phyloP scores from a whole-genome alignment of 2,329 filamentous ascomycete genomes.

The Monosporascus sp. region DNA sequence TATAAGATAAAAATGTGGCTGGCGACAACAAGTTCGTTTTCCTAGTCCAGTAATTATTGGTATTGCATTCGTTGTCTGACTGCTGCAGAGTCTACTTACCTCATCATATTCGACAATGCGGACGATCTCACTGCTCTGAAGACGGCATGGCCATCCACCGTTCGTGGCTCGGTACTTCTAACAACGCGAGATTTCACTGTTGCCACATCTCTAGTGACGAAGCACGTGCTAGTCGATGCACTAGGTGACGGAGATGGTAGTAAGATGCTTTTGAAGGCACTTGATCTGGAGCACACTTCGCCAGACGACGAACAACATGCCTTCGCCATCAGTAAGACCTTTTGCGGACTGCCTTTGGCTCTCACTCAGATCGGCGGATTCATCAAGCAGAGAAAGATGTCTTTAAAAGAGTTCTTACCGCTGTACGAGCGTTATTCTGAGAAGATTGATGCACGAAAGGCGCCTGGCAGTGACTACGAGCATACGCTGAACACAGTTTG shows the following conservation, averaged over 20 bases:
- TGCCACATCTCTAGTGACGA: slow-evolving; percentile 1
- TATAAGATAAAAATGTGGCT: slow-evolving; percentile 24
- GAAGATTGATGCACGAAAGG: slow-evolving; percentile 20
- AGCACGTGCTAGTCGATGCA: slow-evolving; percentile 2
- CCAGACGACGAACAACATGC: slow-evolving; percentile 9
- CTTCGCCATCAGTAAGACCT: slow-evolving; percentile 11
- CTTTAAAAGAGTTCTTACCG: slow-evolving; percentile 21
- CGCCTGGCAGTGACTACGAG: slow-evolving; percentile 17
- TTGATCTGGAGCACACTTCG: slow-evolving; percentile 12
- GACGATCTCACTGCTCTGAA: slow-evolving; percentile 20
- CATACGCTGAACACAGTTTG: slow-evolving; percentile 25
- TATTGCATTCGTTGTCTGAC: neutral
- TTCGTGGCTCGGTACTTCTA: slow-evolving; percentile 7
- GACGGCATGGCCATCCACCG: slow-evolving; percentile 18
- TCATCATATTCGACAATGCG: slow-evolving; percentile 26
- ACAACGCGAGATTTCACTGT: slow-evolving; percentile 10
- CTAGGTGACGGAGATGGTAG: slow-evolving; percentile 8
- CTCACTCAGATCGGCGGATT: slow-evolving; percentile 25
- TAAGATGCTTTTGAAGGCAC: slow-evolving; percentile 21
- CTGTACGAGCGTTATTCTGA: slow-evolving; percentile 21
- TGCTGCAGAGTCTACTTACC: slow-evolving; percentile 4
- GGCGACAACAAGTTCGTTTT: slow-evolving; percentile 8
- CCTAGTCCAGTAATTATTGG: neutral
- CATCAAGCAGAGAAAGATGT: slow-evolving; percentile 18
- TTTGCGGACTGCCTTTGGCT: slow-evolving; percentile 26